These are phyloP conservation scores for Camellia lanceoleosa DNA, from an alignment of 148 eudicot genomes.

Conservation along the genomic window DNA sequence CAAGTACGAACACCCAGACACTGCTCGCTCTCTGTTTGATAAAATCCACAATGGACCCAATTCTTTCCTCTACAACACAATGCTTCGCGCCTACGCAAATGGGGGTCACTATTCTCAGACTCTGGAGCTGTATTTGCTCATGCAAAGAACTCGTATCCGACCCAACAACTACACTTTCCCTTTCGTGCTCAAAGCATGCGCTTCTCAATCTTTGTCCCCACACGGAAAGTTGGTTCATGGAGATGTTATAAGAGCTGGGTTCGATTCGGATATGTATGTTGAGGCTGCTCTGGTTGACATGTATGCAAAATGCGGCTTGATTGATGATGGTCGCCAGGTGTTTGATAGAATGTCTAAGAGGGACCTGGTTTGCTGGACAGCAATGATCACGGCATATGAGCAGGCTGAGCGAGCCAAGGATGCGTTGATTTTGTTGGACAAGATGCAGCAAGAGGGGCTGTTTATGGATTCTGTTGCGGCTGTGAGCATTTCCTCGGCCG, in stretches of 20 bases:
- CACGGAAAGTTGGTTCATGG: conserved; percentile 21
- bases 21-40: conserved; percentile 17
- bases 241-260: conserved; percentile 29
- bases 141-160: conserved; percentile 15
- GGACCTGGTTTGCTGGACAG: conserved; percentile 40
- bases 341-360: conserved; percentile 27
- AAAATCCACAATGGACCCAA: conserved; percentile 12
- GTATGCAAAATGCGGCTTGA: conserved; percentile 36
- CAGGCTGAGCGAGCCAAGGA: conserved; percentile 26
- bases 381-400: conserved; percentile 39
- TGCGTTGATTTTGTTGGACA: conserved; percentile 25
- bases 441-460: conserved; percentile 32
- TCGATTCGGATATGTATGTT: conserved; percentile 34
- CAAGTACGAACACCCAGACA: not conserved
- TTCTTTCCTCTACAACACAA: conserved; percentile 29
- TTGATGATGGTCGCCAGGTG: conserved; percentile 25
- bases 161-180: conserved; percentile 28
- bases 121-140: conserved; percentile 13
- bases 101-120: conserved; percentile 5
- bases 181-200: conserved; percentile 21
- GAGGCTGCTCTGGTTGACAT: conserved; percentile 46
- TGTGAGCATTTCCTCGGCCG: conserved; percentile 34
- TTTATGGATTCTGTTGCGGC: conserved; percentile 27
- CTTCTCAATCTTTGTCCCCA: not conserved
- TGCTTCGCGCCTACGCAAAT: conserved; percentile 26